Percentiles rank a stretch among this genome's conserved stretches.
Conservation (phyloP, 345 rosid species). For the Eucalyptus globulus region DNA sequence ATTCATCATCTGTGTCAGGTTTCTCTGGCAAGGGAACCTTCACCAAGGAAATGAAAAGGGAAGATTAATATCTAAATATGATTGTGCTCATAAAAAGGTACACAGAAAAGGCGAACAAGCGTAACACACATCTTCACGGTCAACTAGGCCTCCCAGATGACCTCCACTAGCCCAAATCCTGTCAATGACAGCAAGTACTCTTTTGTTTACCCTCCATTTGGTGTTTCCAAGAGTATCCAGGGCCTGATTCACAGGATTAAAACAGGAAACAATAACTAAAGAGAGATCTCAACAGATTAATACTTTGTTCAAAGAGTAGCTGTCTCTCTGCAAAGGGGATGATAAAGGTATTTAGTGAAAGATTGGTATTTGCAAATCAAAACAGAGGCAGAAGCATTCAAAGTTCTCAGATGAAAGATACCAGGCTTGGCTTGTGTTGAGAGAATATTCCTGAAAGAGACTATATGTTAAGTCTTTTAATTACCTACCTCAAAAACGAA, state of each 20-base stretch:
- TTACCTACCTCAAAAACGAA: constrained; percentile 72
- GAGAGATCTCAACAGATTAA: neutral
- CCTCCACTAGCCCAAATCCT: constrained; percentile 97
- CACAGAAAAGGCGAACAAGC: neutral
- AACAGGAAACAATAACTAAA: neutral
- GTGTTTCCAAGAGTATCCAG: constrained; percentile 90
- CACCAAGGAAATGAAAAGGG: neutral
- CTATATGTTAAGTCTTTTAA: neutral
- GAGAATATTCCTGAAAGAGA: neutral
- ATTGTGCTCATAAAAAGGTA: neutral
- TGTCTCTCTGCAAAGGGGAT: neutral
- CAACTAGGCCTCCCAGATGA: constrained; percentile 63
- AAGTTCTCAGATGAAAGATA: neutral
- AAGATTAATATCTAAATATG: neutral
- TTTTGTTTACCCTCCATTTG: constrained; percentile 88
- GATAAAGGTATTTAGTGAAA: neutral
- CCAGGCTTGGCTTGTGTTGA: neutral
- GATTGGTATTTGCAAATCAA: neutral
- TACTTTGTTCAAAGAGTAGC: neutral
- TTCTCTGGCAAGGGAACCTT: constrained; percentile 73
- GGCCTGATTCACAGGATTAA: constrained; percentile 44
- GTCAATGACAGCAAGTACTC: constrained; percentile 72
- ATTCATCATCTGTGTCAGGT: constrained; percentile 62
- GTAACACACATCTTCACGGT: constrained; percentile 75
- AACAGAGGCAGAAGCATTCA: neutral